Evolutionary conservation across 345 rosid genomes (phyloP).

Genomic region (Mangifera indica): DNA sequence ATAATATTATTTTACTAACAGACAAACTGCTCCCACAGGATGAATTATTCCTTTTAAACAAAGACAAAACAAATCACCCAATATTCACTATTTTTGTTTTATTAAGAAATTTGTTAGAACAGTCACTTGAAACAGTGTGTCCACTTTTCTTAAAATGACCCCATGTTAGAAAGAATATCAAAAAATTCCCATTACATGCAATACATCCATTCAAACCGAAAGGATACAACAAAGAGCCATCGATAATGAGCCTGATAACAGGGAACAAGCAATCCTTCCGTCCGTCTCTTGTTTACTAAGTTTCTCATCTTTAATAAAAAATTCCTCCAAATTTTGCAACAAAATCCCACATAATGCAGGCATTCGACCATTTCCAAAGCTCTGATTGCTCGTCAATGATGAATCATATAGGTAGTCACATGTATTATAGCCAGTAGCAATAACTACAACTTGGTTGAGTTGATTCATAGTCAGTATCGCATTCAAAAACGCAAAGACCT

Average conservation of each 20-base stretch:
- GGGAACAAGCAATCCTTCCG: constrained; percentile 52
- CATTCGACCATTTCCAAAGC: constrained; percentile 48
- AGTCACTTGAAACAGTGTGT: background rate
- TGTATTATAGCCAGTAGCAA: constrained; percentile 79
- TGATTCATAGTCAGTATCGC: constrained; percentile 71
- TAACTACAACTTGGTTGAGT: constrained; percentile 75
- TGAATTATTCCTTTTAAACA: background rate
- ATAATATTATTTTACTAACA: background rate
- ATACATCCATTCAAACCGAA: constrained; percentile 7
- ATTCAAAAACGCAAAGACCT: constrained; percentile 87
- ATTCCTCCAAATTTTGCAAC: constrained; percentile 65
- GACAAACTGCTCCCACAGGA: background rate
- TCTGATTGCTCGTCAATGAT: constrained; percentile 37
- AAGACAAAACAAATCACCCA: background rate
- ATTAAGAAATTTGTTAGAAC: background rate
- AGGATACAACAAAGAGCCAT: constrained; percentile 99
- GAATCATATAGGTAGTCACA: constrained; percentile 83
- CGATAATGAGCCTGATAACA: constrained; percentile 86
- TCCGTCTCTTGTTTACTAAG: constrained; percentile 41
- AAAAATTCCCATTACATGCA: background rate
- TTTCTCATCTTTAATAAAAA: constrained; percentile 63
- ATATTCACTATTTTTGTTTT: background rate
- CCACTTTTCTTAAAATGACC: background rate
- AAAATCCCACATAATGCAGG: constrained; percentile 49
- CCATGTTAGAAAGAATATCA: background rate